Evolutionary conservation across 306 rosid genomes (phyloP).

Genomic region (Inga laurina): DNA sequence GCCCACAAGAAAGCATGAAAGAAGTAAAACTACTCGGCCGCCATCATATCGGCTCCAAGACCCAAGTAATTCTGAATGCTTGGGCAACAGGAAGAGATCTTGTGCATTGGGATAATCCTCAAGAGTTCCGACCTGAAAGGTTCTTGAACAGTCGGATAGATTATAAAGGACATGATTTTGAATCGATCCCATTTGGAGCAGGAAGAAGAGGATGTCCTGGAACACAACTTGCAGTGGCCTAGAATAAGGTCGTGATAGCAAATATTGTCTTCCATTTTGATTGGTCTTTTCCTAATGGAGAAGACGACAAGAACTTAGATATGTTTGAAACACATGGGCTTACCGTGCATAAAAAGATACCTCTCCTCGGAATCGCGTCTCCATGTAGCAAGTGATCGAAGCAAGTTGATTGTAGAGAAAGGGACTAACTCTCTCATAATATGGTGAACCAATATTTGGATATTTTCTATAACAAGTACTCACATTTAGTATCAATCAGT

Average conservation of each 20-base stretch:
- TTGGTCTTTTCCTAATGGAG: not conserved
- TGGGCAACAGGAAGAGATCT: not conserved
- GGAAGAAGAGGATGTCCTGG: slow-evolving; percentile 13
- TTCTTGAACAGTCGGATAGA: not conserved
- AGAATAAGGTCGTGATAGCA: not conserved
- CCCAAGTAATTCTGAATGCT: not conserved
- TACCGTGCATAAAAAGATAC: not conserved
- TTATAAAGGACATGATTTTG: not conserved
- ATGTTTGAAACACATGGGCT: not conserved
- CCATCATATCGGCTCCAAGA: not conserved
- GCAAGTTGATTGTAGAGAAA: too few species aligned
- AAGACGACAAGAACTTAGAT: not conserved
- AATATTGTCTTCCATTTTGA: not conserved
- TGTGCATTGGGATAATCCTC: not conserved
- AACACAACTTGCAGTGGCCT: not conserved
- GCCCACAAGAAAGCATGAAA: slow-evolving; percentile 1
- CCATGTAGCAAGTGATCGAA: not conserved
- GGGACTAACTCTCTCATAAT: too few species aligned
- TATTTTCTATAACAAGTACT: too few species aligned
- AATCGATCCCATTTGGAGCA: not conserved
- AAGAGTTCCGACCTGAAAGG: not conserved
- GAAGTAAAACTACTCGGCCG: not conserved
- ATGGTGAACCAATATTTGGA: too few species aligned
- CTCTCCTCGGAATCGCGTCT: not conserved
- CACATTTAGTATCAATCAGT: too few species aligned